These are phyloP conservation scores for Incumbomyces lentus DNA, from an alignment of 2,329 filamentous ascomycete genomes.

Conservation along the genomic window DNA sequence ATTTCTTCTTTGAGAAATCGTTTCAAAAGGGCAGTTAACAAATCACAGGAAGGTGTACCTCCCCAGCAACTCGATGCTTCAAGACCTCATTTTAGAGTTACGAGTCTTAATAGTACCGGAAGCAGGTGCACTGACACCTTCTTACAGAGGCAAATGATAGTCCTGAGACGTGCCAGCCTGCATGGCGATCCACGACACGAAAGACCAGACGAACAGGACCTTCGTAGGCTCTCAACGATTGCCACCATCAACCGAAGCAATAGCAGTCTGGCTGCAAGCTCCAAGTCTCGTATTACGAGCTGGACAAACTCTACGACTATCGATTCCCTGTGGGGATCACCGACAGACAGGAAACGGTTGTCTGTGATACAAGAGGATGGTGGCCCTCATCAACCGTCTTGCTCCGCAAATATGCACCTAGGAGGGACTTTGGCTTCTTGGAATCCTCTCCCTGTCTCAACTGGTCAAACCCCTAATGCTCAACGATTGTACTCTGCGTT, in stretches of 20 bases:
- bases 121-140: conserved; percentile 13
- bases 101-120: conserved; percentile 1
- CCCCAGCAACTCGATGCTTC: conserved; percentile 21
- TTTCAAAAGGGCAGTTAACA: conserved; percentile 31
- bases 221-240: conserved; percentile 11
- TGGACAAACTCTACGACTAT: conserved; percentile 37
- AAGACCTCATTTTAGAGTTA: conserved; percentile 19
- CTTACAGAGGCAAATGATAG: conserved; percentile 3
- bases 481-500: conserved; percentile 35
- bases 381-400: conserved; percentile 23
- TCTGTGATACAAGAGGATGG: conserved; percentile 36
- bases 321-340: conserved; percentile 28
- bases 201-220: conserved; percentile 9
- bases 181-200: conserved; percentile 9
- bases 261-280: conserved; percentile 17
- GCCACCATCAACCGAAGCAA: conserved; percentile 11
- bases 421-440: conserved; percentile 24
- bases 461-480: conserved; percentile 25
- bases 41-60: conserved; percentile 22
- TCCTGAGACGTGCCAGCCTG: conserved; percentile 5
- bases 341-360: conserved; percentile 28
- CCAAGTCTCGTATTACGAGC: conserved; percentile 36
- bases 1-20: conserved; percentile 34
- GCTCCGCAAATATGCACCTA: conserved; percentile 21
- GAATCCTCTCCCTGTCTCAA: conserved; percentile 20